Base-by-base conservation (phyloP, 2,329 filamentous ascomycete species). In the Arthroderma sp. region DNA sequence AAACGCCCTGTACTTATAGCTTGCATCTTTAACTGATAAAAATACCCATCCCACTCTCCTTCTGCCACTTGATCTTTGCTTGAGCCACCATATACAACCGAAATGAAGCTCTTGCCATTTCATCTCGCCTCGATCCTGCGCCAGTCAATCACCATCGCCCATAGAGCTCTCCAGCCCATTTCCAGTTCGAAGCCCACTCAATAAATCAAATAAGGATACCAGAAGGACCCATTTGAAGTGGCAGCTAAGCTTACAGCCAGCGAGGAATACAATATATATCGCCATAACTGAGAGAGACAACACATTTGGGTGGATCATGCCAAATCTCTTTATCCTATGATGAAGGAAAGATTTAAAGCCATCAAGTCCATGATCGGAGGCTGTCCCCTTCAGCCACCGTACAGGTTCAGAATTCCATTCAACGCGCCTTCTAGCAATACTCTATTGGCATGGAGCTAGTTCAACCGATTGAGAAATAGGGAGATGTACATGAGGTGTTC, bases 301-400 rank as follows among this genome's bases (percentile, higher is more conserved):
- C 63, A 43, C 83, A 86, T 65, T 67, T 70, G 33, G 83, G 84
- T 34, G 85, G 85, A 38, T 85, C 79, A 6, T 89, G 84, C 65
- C 85, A 91, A 65, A 69, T 85, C 39, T 77, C 80, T 2, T 68
- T 89, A 27, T 85, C 81, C 27, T 86, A 82, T 63, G 82, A 91
- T 65, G 69, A 76, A 50, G 83, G 82, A 36, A 64, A 70, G 48
- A 77, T 89, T 84, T 68, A 78, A 73, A 48, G 85, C 86, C 31
- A 73, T 81, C 51, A 71, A 80, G 56, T 76, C 73, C 5, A 77
- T 78, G 39, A 69, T 77, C 8, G 76, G 75, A 11, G 71, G 69
- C 6, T 80, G 74, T 51, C 68, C 73, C 1, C 51, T 71, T 5
- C 51, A 66, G 7, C 66, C 69, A 36, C 71, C 64, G 45, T 84